Evolutionary conservation across 2,329 filamentous ascomycete species (phyloP).

Genomic region (Zymoseptoria tritici): DNA sequence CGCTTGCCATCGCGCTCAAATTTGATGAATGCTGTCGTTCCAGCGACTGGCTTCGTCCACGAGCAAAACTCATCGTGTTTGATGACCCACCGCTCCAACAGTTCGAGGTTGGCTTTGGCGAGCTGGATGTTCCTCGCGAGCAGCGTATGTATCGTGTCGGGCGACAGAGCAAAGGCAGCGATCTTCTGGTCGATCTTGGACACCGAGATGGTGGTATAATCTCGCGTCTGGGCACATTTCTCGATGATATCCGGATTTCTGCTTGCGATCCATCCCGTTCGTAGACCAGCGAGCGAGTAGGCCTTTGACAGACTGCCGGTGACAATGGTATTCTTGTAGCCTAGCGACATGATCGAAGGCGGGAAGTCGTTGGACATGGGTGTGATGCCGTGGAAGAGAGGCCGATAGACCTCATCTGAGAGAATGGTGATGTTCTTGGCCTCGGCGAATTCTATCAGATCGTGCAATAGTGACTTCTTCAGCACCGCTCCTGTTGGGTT

Average conservation of each 20-base stretch:
- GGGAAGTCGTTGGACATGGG: slow-evolving; percentile 49
- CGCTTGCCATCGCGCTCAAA: slow-evolving; percentile 55
- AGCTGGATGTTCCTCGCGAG: slow-evolving; percentile 58
- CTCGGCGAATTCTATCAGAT: slow-evolving; percentile 57
- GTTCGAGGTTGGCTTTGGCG: slow-evolving; percentile 57
- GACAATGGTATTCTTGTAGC: slow-evolving; percentile 62
- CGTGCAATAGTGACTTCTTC: slow-evolving; percentile 51
- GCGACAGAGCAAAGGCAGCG: slow-evolving; percentile 64
- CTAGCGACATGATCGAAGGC: slow-evolving; percentile 63
- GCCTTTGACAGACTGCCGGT: slow-evolving; percentile 82
- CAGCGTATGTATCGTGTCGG: slow-evolving; percentile 55
- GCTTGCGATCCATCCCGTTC: slow-evolving; percentile 75
- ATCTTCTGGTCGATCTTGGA: slow-evolving; percentile 75
- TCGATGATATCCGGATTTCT: slow-evolving; percentile 56
- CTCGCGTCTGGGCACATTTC: slow-evolving; percentile 55
- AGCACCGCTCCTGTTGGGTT: slow-evolving; percentile 73
- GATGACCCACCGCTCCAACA: slow-evolving; percentile 62
- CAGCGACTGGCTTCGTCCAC: slow-evolving; percentile 69
- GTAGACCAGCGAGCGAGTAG: slow-evolving; percentile 73
- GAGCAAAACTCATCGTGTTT: slow-evolving; percentile 56
- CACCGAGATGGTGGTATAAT: slow-evolving; percentile 83
- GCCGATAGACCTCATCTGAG: slow-evolving; percentile 76
- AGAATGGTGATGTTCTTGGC: slow-evolving; percentile 59
- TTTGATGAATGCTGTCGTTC: slow-evolving; percentile 70
- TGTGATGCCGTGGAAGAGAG: slow-evolving; percentile 65